These are phyloP conservation scores for Fusarium nygamai DNA, from an alignment of 2,329 filamentous ascomycete species.

Conservation along the genomic window DNA sequence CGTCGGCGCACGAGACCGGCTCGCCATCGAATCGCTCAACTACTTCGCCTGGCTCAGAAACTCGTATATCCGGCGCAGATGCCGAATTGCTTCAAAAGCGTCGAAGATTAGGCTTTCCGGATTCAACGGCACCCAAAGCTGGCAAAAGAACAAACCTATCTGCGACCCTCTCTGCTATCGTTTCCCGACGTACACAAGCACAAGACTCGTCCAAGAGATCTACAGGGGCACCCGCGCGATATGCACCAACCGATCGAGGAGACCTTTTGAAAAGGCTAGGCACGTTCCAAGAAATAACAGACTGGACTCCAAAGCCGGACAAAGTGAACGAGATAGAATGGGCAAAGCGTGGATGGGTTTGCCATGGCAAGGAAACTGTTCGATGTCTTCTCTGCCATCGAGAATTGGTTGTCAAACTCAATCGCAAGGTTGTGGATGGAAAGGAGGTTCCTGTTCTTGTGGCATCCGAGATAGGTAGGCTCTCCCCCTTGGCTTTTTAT, in stretches of 20 bases:
- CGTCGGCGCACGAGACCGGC: not conserved
- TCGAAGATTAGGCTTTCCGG: constrained; percentile 59
- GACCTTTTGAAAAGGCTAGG: constrained; percentile 83
- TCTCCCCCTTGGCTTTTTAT: too few relatives aligned
- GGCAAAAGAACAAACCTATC: constrained; percentile 32
- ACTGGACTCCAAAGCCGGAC: constrained; percentile 93
- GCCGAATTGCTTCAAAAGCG: constrained; percentile 62
- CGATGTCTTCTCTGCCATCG: constrained; percentile 86
- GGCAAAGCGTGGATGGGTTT: constrained; percentile 93
- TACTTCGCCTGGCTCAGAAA: constrained; percentile 14
- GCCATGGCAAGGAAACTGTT: constrained; percentile 83
- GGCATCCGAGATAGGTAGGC: constrained; percentile 67
- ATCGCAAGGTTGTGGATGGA: constrained; percentile 66
- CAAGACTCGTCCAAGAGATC: constrained; percentile 32
- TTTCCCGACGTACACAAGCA: constrained; percentile 37
- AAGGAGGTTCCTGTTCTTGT: constrained; percentile 63
- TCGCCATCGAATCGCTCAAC: constrained; percentile 23
- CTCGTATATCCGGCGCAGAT: constrained; percentile 41
- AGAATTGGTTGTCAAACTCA: constrained; percentile 84
- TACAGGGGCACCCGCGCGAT: constrained; percentile 65
- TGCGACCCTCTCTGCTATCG: constrained; percentile 38
- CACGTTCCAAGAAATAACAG: constrained; percentile 89
- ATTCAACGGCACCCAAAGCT: constrained; percentile 51
- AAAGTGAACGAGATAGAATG: constrained; percentile 89
- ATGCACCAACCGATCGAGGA: constrained; percentile 85